Percentiles rank a stretch among this genome's conserved stretches.
Conservation (phyloP, 441 rosid species). For the Jatropha podagrica region DNA sequence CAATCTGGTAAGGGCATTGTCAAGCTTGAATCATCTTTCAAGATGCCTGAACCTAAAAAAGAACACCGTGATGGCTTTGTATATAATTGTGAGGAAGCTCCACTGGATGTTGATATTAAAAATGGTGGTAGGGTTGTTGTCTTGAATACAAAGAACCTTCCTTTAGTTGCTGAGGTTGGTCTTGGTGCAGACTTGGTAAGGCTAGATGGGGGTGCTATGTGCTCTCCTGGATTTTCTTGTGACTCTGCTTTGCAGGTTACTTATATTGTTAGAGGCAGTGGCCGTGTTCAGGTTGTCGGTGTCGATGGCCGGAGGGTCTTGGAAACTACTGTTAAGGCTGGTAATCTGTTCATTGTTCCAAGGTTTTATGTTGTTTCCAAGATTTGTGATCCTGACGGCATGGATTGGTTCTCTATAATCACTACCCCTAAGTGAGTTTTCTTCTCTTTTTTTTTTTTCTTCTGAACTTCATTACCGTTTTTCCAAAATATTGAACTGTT, state of each 20-base stretch:
- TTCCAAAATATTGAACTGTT: too few species aligned
- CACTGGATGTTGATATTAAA: constrained; percentile 67
- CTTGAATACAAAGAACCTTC: constrained; percentile 76
- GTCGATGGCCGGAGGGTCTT: constrained; percentile 67
- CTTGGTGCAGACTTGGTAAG: constrained; percentile 88
- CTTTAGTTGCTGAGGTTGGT: constrained; percentile 76
- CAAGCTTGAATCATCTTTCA: constrained; percentile 43
- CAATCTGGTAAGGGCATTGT: constrained; percentile 66
- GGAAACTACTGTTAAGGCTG: constrained; percentile 66
- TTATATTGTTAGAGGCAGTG: constrained; percentile 72
- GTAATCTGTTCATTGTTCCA: constrained; percentile 77
- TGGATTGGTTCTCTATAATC: constrained; percentile 89
- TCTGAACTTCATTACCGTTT: too few species aligned
- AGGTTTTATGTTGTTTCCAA: constrained; percentile 83
- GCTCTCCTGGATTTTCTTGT: constrained; percentile 91
- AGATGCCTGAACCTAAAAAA: constrained; percentile 61
- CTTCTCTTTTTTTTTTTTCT: too few species aligned
- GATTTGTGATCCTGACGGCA: constrained; percentile 68
- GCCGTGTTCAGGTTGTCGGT: constrained; percentile 85
- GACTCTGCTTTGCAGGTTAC: constrained; percentile 93
- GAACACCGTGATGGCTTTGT: constrained; percentile 62
- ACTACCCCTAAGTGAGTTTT: constrained; percentile 74
- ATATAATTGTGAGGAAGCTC: constrained; percentile 78
- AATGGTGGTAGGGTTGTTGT: constrained; percentile 87
- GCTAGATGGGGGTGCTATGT: constrained; percentile 73